Evolutionary conservation across 768 basidiomycete genomes (phyloP).

Genomic region (Suillus tomentosus): DNA sequence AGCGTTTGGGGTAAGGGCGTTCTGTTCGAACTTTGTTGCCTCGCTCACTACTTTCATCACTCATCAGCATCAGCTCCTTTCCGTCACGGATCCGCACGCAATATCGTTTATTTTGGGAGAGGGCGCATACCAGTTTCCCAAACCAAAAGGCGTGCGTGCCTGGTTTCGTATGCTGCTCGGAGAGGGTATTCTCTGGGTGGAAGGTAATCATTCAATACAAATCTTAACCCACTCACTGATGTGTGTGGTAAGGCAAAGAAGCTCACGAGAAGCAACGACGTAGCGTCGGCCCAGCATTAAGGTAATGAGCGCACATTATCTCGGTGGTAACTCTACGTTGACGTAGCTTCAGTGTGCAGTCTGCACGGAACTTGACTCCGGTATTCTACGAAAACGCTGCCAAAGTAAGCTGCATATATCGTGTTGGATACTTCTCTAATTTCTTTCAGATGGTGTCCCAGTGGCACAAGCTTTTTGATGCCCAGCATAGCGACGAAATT

Average conservation of each 20-base stretch:
- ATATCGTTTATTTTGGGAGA: constrained; percentile 57
- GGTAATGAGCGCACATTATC: constrained; percentile 36
- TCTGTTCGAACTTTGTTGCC: constrained; percentile 8
- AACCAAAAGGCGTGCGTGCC: constrained; percentile 60
- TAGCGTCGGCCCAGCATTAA: constrained; percentile 56
- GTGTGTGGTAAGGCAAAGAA: constrained; percentile 44
- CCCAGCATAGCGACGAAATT: constrained; percentile 38
- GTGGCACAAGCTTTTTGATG: constrained; percentile 51
- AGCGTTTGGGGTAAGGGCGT: constrained; percentile 51
- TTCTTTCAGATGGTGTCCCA: constrained; percentile 43
- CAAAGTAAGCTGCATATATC: constrained; percentile 29
- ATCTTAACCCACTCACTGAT: constrained; percentile 10
- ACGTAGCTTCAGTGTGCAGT: constrained; percentile 43
- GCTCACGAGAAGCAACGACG: constrained; percentile 59
- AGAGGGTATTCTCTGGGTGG: constrained; percentile 66
- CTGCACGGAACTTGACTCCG: constrained; percentile 50
- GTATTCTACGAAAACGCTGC: constrained; percentile 58
- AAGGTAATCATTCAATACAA: constrained; percentile 43
- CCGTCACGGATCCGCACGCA: constrained; percentile 55
- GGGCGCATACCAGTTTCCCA: constrained; percentile 59
- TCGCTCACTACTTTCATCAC: constrained; percentile 26
- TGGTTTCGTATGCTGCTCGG: constrained; percentile 66
- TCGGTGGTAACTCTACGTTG: constrained; percentile 5
- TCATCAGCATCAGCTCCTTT: constrained; percentile 55
- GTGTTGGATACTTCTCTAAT: constrained; percentile 8